Evolutionary conservation across 2,329 filamentous ascomycete species (phyloP).

Genomic region (Albophoma yamanashiensis): DNA sequence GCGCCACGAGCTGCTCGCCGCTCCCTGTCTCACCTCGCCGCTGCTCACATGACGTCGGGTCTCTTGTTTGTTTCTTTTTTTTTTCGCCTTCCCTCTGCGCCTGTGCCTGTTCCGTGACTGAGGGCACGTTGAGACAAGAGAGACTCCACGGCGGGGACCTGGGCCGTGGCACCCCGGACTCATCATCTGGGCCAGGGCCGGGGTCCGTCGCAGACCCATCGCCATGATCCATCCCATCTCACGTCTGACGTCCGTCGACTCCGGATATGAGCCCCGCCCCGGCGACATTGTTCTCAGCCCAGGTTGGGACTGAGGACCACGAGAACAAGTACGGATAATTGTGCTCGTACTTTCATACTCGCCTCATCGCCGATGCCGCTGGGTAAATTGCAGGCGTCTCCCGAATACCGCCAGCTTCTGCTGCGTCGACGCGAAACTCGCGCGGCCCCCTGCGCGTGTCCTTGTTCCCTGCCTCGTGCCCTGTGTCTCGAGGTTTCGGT

Average conservation of each 20-base stretch:
- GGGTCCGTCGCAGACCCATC: background rate
- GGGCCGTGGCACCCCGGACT: background rate
- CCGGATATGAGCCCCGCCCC: background rate
- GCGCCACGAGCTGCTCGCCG: background rate
- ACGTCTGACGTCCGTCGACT: background rate
- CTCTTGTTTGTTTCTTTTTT: background rate
- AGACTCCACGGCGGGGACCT: background rate
- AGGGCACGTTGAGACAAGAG: background rate
- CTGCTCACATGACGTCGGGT: background rate
- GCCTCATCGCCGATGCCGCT: background rate
- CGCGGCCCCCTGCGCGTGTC: background rate
- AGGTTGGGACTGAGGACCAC: too few species aligned
- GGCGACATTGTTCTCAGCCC: background rate
- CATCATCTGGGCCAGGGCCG: background rate
- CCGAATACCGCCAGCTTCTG: background rate
- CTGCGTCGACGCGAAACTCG: background rate
- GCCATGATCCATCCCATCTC: background rate
- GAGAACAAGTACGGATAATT: too few species aligned
- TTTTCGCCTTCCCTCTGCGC: background rate
- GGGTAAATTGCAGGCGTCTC: background rate
- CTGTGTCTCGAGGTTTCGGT: background rate
- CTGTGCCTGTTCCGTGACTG: background rate
- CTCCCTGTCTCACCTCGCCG: background rate
- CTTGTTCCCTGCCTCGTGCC: background rate
- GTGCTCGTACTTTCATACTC: background rate